phyloP scores from a whole-genome alignment of 192 early-diverging fungal species.

The Umbelopsis ramanniana region DNA sequence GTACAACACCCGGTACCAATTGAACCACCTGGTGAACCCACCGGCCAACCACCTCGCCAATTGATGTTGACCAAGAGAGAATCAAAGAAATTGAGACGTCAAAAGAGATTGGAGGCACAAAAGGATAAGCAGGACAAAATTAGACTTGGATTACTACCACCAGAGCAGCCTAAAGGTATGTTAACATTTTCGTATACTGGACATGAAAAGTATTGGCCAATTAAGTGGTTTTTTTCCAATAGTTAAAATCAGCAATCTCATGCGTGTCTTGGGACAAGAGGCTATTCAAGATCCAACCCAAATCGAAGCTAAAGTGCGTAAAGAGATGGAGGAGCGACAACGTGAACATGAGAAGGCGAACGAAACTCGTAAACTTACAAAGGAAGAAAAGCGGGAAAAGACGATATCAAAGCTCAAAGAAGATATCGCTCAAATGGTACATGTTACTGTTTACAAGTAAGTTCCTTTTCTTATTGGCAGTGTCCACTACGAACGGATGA shows the following conservation, averaged over 20 bases:
- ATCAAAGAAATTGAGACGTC: conserved; percentile 90
- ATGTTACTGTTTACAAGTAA: conserved; percentile 87
- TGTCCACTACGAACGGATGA: not conserved
- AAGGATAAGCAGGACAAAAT: conserved; percentile 96
- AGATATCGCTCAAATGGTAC: conserved; percentile 69
- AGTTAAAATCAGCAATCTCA: conserved; percentile 92
- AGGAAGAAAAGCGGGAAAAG: conserved; percentile 86
- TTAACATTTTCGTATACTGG: not conserved
- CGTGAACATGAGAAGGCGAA: conserved; percentile 84
- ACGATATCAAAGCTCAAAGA: conserved; percentile 71
- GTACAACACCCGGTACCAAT: conserved; percentile 90
- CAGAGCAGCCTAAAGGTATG: conserved; percentile 81
- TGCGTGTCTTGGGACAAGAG: conserved; percentile 93
- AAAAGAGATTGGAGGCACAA: conserved; percentile 80
- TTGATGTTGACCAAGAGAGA: conserved; percentile 89
- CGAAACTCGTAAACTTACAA: conserved; percentile 81
- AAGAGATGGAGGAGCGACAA: conserved; percentile 81
- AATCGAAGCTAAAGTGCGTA: conserved; percentile 90
- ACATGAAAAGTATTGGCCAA: not conserved
- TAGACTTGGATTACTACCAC: conserved; percentile 87
- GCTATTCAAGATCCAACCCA: conserved; percentile 94
- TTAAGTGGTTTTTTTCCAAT: not conserved
- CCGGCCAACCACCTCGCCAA: conserved; percentile 56
- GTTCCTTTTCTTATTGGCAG: conserved; percentile 23
- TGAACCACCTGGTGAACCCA: conserved; percentile 71